phyloP scores from a whole-genome alignment of 2,329 filamentous ascomycete species.

The Pestalotiopsis sp. region DNA sequence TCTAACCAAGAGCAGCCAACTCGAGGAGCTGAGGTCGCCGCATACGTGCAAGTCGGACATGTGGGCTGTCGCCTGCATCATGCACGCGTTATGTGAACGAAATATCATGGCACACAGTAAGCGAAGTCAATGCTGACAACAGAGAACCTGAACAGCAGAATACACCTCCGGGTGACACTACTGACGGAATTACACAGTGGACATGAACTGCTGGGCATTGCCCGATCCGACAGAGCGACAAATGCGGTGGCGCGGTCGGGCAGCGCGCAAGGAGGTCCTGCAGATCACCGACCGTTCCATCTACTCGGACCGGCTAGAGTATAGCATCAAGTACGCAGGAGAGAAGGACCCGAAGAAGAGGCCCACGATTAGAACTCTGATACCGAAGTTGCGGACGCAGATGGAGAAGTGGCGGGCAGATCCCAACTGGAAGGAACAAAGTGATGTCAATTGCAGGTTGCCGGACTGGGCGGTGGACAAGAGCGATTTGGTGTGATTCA shows the following conservation, averaged over 20 bases:
- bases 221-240: conserved; percentile 10
- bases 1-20: background rate
- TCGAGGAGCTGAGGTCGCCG: conserved; percentile 10
- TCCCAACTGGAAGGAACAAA: conserved; percentile 14
- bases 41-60: conserved; percentile 19
- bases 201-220: conserved; percentile 10
- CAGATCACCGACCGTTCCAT: conserved; percentile 11
- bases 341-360: conserved; percentile 12
- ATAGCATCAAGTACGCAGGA: conserved; percentile 17
- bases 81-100: conserved; percentile 20
- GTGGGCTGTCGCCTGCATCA: conserved; percentile 17
- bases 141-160: background rate
- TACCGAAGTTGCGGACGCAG: conserved; percentile 7
- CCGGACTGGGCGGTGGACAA: conserved; percentile 16
- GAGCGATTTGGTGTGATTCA: background rate
- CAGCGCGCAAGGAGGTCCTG: conserved; percentile 13
- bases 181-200: background rate
- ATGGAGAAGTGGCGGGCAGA: conserved; percentile 14
- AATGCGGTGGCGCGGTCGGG: conserved; percentile 13
- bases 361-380: conserved; percentile 13
- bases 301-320: conserved; percentile 20
- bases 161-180: no score
- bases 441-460: conserved; percentile 11
- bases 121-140: background rate
- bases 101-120: conserved; percentile 14